Conservation (phyloP, 1,284 basidiomycete species). For the Coriolopsis trogii region DNA sequence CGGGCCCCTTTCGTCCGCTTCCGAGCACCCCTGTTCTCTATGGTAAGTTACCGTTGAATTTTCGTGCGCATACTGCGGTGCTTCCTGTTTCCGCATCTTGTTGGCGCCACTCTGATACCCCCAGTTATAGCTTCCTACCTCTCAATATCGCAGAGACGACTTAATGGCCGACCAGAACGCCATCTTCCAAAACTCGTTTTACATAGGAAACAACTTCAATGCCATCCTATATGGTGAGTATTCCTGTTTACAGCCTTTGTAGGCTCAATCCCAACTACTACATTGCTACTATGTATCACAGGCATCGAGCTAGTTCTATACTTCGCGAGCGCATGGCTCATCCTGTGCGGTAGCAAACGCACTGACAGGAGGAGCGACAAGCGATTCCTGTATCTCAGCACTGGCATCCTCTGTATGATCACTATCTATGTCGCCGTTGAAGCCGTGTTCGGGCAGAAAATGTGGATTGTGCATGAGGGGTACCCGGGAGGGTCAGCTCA, state of each 20-base stretch:
- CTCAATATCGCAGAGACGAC: no score
- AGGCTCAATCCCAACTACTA: no score
- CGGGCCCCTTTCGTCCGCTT: no score
- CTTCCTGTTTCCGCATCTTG: no score
- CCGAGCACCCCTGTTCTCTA: no score
- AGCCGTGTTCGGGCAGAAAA: constrained; percentile 24
- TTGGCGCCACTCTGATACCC: no score
- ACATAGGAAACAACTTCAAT: constrained; percentile 21
- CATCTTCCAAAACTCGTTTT: constrained; percentile 24
- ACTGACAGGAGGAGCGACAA: constrained; percentile 13
- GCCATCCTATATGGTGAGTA: constrained; percentile 24
- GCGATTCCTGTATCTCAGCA: constrained; percentile 25
- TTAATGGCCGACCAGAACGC: no score
- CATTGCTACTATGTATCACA: constrained; percentile 1
- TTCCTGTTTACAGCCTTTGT: no score
- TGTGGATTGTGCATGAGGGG: constrained; percentile 24
- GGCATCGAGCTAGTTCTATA: constrained; percentile 25
- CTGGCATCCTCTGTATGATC: constrained; percentile 19
- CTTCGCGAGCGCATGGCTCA: no score
- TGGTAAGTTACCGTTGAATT: no score
- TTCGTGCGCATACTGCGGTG: no score
- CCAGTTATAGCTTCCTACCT: no score
- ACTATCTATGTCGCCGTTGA: constrained; percentile 22
- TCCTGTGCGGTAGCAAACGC: background rate
- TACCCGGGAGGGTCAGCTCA: constrained; percentile 15